Conservation (phyloP, 2,329 filamentous ascomycete genomes). For the Calonectria pauciramosa region DNA sequence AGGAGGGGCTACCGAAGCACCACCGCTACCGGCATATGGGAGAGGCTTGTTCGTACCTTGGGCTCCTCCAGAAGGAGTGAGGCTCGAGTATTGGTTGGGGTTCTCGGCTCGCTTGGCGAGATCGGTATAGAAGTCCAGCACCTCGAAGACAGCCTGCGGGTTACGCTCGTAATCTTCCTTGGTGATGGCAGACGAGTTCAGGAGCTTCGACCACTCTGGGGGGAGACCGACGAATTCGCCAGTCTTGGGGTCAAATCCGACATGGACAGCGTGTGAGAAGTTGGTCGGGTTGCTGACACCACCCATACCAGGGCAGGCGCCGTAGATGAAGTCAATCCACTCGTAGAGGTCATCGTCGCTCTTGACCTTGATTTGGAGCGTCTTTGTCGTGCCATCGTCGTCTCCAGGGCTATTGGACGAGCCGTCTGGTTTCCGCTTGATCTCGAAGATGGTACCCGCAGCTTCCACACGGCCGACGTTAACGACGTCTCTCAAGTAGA, state of each 20-base stretch:
- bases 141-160: slow-evolving; percentile 86
- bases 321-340: slow-evolving; percentile 99
- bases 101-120: slow-evolving; percentile 83
- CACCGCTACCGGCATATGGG: slow-evolving; percentile 63
- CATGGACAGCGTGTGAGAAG: slow-evolving; percentile 96
- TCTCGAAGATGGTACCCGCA: slow-evolving; percentile 93
- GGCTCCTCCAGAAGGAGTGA: slow-evolving; percentile 70
- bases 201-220: slow-evolving; percentile 95
- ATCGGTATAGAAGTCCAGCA: slow-evolving; percentile 88
- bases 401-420: slow-evolving; percentile 80
- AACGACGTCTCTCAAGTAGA: slow-evolving; percentile 88
- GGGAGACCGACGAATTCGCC: slow-evolving; percentile 96
- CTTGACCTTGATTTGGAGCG: slow-evolving; percentile 93
- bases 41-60: slow-evolving; percentile 72
- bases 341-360: slow-evolving; percentile 97
- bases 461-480: slow-evolving; percentile 93
- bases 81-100: slow-evolving; percentile 75
- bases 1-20: slow-evolving; percentile 75
- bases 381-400: slow-evolving; percentile 84
- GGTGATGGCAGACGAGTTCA: slow-evolving; percentile 96
- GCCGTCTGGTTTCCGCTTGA: slow-evolving; percentile 81
- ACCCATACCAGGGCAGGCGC: slow-evolving; percentile 96
- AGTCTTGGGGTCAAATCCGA: slow-evolving; percentile 95
- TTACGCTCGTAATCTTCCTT: slow-evolving; percentile 99
- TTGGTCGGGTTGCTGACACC: slow-evolving; percentile 99